Base-by-base conservation (phyloP, 2,329 filamentous ascomycete species). In the Fusarium udum region DNA sequence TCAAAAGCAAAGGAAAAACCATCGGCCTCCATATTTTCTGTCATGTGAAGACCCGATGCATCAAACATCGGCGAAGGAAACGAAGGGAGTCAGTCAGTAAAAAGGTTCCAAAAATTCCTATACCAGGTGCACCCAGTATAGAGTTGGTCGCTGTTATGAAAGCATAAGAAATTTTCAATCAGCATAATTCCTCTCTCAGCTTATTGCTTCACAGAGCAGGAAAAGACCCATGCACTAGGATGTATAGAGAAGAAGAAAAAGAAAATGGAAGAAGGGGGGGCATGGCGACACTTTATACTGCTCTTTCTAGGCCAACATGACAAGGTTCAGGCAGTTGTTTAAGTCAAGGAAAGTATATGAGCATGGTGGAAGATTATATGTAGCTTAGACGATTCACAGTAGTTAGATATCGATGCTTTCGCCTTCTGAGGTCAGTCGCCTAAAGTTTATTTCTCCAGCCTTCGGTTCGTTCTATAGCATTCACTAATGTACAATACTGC, bases 21-120 rank as follows among this genome's bases (percentile, higher is more conserved):
- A 48, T 48, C 15, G 16, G 15, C 31, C 22, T 32, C 22, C 55
- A n/a, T 28, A 15, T 26, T 15, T 48, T 4, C n/a, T 15, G 20
- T 14, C 4, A 26, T 49, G 7, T 22, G 7, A 57, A 22, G 12
- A 32, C 16, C 14, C 24, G 2, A n/a, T 13, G 26, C 31, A 5
- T 28, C 26, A 15, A 42, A 18, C 14, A 22, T 20, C 7, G 8
- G 22, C n/a, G 24, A 28, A 36, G 18, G n/a, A 28, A 13, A 31
- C 6, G 20, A 28, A 24, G n/a, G 2, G 10, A 18, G 24, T n/a
- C 46, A 36, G 31, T 13, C n/a, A 37, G n/a, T n/a, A 18, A 32
- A 43, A 48, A 42, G 16, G 46, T 53, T 62, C 62, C 46, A 62
- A 62, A 64, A 52, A 52, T 64, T 53, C 46, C 39, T 40, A 52